Conservation (phyloP, 768 basidiomycete genomes). For the Lyophyllum atratum region DNA sequence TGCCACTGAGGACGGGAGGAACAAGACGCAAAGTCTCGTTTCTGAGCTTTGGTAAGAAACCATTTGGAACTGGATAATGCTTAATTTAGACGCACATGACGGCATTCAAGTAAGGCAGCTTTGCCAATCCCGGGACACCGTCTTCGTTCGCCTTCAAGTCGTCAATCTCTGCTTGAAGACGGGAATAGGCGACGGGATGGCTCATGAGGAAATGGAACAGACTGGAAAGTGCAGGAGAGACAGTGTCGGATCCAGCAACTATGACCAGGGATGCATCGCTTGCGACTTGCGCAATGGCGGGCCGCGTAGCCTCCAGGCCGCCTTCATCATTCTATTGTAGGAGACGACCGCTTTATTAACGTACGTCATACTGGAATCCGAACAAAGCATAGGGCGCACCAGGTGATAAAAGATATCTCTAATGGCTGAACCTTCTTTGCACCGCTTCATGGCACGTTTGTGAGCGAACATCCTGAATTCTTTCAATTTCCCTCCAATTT, state of each 20-base stretch:
- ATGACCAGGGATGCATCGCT: slow-evolving; percentile 18
- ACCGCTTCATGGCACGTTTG: slow-evolving; percentile 56
- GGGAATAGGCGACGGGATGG: slow-evolving; percentile 17
- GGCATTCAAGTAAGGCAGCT: slow-evolving; percentile 27
- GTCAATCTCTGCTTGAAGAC: slow-evolving; percentile 13
- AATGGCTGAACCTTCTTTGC: slow-evolving; percentile 40
- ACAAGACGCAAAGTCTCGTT: slow-evolving; percentile 39
- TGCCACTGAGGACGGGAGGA: slow-evolving; percentile 36
- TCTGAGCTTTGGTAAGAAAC: slow-evolving; percentile 17
- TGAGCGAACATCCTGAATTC: slow-evolving; percentile 41
- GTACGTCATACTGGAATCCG: background rate
- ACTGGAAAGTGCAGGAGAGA: slow-evolving; percentile 17
- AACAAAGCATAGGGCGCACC: slow-evolving; percentile 8
- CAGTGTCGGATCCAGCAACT: slow-evolving; percentile 20
- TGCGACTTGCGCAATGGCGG: slow-evolving; percentile 17
- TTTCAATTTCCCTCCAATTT: slow-evolving; percentile 13
- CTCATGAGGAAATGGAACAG: slow-evolving; percentile 18
- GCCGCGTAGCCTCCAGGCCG: slow-evolving; percentile 14
- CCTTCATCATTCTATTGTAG: slow-evolving; percentile 21
- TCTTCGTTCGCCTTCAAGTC: background rate
- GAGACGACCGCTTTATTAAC: background rate
- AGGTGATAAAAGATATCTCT: slow-evolving; percentile 24
- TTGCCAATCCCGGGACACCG: slow-evolving; percentile 4
- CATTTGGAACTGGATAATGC: background rate
- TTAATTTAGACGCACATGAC: slow-evolving; percentile 35